Base-by-base conservation (phyloP, 768 basidiomycete species). In the Leccinum imitatum region DNA sequence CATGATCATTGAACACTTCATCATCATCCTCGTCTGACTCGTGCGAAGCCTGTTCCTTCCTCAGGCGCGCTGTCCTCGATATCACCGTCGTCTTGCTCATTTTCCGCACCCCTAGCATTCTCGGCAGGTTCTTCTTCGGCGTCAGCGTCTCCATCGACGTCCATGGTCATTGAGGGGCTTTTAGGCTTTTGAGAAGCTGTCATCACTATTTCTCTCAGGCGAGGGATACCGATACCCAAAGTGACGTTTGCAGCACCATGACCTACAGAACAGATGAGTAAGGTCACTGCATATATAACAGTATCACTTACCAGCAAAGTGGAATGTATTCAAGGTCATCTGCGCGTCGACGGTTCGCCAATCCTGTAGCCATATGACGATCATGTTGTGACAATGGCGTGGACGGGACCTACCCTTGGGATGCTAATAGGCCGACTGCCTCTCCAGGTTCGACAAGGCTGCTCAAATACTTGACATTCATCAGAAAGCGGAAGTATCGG, bases 251-350 rank as follows among this genome's bases (percentile, higher is more conserved):
- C 96, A 60, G 97, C 97, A 76, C 97, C 96, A 70, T 98, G 97
- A 63, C 96, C 93, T 95, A 65, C 50, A n/a, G 56, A 56, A 51
- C 48, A 46, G 41, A 48, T 67, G 37, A 61, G 61, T 11, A 13
- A 63, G 25, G 17, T 7, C 3, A 11, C 8, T 21, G 17, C 8
- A 50, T 17, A 57, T 17, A 41, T 4, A 11, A 23, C 41, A 35
- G 41, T 51, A 59, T 62, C 39, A 69, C 83, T 68, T 73, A 87
- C 94, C 96, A 66, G 97, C 97, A 69, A 99, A 95, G 79, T 99
- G 97, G 85, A 99, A 99, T 13, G 97, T 99, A 73, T 99, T 99
- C 63, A 99, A 78, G 9, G 97, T 99, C 97, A 99, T 99, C 73
- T 99, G 97, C 1, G 97, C 21, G 21, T 99, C 15, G 97, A 99